A percentile compares a stretch with the other conserved stretches of the same genome.
These are phyloP conservation scores for Cicer chorassanicum DNA, from an alignment of 306 rosid species.

Conservation along the genomic window DNA sequence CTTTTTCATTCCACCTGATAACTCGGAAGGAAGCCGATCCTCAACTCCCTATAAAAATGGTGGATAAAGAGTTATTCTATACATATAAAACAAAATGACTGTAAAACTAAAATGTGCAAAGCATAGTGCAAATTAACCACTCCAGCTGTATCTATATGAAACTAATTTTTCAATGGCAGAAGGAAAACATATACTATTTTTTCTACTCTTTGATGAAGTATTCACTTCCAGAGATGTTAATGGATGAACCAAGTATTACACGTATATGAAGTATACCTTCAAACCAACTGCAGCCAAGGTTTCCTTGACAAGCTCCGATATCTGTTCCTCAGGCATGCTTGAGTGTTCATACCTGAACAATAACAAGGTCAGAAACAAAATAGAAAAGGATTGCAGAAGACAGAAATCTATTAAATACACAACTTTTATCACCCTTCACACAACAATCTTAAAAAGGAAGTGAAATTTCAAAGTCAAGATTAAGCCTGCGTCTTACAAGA, in stretches of 20 bases:
- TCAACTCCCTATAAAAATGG: conserved; percentile 73
- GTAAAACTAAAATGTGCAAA: conserved; percentile 9
- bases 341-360: conserved; percentile 84
- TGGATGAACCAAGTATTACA: conserved; percentile 36
- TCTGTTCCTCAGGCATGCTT: conserved; percentile 73
- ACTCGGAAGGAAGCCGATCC: conserved; percentile 90
- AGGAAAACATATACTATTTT: conserved; percentile 1
- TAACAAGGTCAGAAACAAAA: conserved; percentile 40
- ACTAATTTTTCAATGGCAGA: conserved; percentile 8
- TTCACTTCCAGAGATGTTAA: conserved; percentile 8
- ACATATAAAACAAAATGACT: conserved; percentile 10
- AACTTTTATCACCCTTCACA: conserved; percentile 21
- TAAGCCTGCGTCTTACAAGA: conserved; percentile 70
- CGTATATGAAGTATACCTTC: conserved; percentile 59
- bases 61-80: conserved; percentile 18
- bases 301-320: conserved; percentile 78
- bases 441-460: conserved; percentile 9
- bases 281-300: conserved; percentile 93
- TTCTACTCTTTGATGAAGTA: conserved; percentile 28
- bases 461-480: conserved; percentile 38
- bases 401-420: conserved; percentile 30
- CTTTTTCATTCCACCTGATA: conserved; percentile 99
- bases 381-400: conserved; percentile 4
- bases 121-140: not conserved
- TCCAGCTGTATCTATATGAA: conserved; percentile 17